Evolutionary conservation across 768 basidiomycete genomes (phyloP), one percentile per base, ranked within the genome.

Genomic region (Lentinus tigrinus): DNA sequence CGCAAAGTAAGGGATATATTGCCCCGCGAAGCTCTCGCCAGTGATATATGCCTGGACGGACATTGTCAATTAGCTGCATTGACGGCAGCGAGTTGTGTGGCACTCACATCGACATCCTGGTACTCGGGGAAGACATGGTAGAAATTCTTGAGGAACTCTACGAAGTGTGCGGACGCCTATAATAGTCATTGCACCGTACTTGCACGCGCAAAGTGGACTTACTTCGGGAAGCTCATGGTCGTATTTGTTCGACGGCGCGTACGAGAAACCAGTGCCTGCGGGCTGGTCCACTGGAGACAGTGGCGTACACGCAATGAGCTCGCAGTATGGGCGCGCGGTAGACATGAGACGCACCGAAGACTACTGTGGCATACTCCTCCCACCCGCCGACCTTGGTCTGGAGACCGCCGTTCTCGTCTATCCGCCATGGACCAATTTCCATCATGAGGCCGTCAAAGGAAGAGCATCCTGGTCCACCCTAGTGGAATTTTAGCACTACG

Each of bases 371-470:
- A 70, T 96, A 98, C 70, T 98, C 96, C 69, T 98, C 95, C 96
- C 96, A 98, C 9, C 95, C 95, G 26, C 95, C 94, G 61, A 93
- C 87, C 9, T 84, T 76, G 19, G 85, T 80, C 65, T 82, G 83
- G 60, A 95, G 81, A 3, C 87, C 82, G 54, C 90, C 86, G 16
- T 84, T 76, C 52, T 85, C 81, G 66, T 93, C 89, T 73, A 88
- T 74, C 62, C 83, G 83, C 85, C 93, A 96, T 4, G 96, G 95
- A 0, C 96, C 96, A n/a, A 95, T 80, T 66, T 98, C 96, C 93
- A 98, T 95, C 88, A 98, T 89, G 17, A 95, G 80, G 2, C 96
- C 96, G 66, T 98, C 96, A 69, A 98, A 98, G 1, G 92, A 94
- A 0, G 95, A 97, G 72, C 97, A 98, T 27, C 97, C 97, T 19